A percentile compares a stretch with the other conserved stretches of the same genome.
Conservation (phyloP, 352 stramenopile genomes). For the Pythium guiyangense region DNA sequence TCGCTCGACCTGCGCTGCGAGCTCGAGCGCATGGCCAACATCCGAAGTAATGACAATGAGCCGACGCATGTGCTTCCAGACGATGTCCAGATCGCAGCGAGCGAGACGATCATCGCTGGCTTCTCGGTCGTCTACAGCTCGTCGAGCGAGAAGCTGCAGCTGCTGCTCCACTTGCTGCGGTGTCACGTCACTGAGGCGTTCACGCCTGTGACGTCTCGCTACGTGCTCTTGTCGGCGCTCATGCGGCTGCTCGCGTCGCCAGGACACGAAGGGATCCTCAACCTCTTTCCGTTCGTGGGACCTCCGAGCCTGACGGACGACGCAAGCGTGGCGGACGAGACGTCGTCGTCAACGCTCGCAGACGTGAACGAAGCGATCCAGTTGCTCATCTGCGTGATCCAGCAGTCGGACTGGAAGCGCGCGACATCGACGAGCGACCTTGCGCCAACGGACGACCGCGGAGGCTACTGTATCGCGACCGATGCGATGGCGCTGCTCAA, state of each 20-base stretch:
- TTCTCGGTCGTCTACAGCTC: conserved; percentile 61
- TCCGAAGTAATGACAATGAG: conserved; percentile 17
- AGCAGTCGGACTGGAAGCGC: conserved; percentile 7
- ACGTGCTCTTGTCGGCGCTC: conserved; percentile 53
- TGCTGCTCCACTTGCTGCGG: conserved; percentile 63
- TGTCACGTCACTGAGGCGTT: conserved; percentile 31
- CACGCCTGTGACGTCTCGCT: conserved; percentile 27
- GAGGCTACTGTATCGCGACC: conserved; percentile 19
- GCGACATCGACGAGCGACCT: background rate
- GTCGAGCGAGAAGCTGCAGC: conserved; percentile 50
- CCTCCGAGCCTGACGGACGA: conserved; percentile 3
- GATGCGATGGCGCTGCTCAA: conserved; percentile 53
- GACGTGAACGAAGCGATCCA: conserved; percentile 34
- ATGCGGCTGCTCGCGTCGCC: conserved; percentile 49
- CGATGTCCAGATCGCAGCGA: conserved; percentile 51
- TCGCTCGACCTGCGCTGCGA: conserved; percentile 31
- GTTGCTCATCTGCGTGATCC: conserved; percentile 34
- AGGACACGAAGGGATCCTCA: conserved; percentile 61
- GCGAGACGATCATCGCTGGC: conserved; percentile 56
- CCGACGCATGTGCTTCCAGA: background rate
- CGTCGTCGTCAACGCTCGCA: background rate
- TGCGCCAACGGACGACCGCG: background rate
- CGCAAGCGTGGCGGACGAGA: background rate
- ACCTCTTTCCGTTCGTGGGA: conserved; percentile 46
- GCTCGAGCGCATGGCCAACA: conserved; percentile 44